Evolutionary conservation across 257 asterid genomes (phyloP), one percentile per base, ranked within the genome.

Genomic region (Voacanga thouarsii): DNA sequence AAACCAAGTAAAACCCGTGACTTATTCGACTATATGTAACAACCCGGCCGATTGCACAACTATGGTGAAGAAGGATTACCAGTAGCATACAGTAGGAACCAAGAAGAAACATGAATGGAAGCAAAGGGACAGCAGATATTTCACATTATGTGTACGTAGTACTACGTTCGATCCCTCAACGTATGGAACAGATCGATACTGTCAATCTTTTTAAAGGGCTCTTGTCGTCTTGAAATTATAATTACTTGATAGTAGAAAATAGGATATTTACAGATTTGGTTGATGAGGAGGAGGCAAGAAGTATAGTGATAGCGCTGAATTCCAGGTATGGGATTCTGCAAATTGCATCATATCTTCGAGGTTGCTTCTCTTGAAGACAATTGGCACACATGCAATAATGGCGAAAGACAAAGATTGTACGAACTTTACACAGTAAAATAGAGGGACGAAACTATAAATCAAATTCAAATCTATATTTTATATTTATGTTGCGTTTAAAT

Each of bases 331-430:
- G 69, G 65, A 26, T 41, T 81, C 65, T 65, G 30, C 9, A 23
- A 14, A 41, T 21, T 67, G 50, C 64, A 23, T 30, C 33, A 6
- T 41, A 50, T 66, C 30, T 59, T 78, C 83, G 71, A 82, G 81
- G 80, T 77, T 80, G 82, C 71, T 80, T 76, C 81, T 56, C 26
- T 72, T 60, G 43, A 33, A 7, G 60, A 86, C 85, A 76, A 82
- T 69, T 78, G 86, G 79, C 77, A 30, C 78, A 74, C 84, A 82
- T 81, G 87, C 85, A 47, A 9, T 11, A 33, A 30, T 70, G 72
- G 71, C 80, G n/a, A 60, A 44, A 8, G 45, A 47, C 3, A 50
- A 64, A 64, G 72, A 76, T 75, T 47, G 28, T 39, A 5, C 0
- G 47, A 8, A 8, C 47, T 8, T 44, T n/a, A n/a, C 37, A 33